phyloP scores from a whole-genome alignment of 2,329 filamentous ascomycete genomes.

The Talaromyces sp. region DNA sequence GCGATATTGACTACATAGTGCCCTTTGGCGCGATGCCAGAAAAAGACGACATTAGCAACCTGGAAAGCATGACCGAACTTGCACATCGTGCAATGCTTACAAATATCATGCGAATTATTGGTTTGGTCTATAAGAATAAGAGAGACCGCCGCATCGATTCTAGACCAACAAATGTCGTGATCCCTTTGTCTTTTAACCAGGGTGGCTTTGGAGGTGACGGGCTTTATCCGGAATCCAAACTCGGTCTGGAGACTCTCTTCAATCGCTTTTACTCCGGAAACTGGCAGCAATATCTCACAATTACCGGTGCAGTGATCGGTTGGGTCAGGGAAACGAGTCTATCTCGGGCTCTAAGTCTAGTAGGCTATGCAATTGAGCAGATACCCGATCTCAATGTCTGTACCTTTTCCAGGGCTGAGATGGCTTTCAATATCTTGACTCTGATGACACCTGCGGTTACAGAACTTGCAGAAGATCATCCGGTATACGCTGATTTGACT shows the following conservation, averaged over 20 bases:
- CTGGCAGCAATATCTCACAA: slow-evolving; percentile 96
- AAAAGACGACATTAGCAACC: slow-evolving; percentile 90
- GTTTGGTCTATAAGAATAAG: slow-evolving; percentile 88
- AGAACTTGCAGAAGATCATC: slow-evolving; percentile 90
- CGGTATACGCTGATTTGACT: slow-evolving; percentile 95
- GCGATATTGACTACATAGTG: slow-evolving; percentile 91
- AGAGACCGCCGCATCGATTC: slow-evolving; percentile 83
- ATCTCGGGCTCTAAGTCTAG: slow-evolving; percentile 96
- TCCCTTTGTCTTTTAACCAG: slow-evolving; percentile 95
- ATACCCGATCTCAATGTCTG: slow-evolving; percentile 71
- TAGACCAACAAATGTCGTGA: slow-evolving; percentile 89
- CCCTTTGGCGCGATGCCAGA: slow-evolving; percentile 97
- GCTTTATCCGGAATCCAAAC: slow-evolving; percentile 96
- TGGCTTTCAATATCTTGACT: slow-evolving; percentile 97
- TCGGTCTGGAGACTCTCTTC: slow-evolving; percentile 94
- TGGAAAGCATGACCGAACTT: slow-evolving; percentile 95
- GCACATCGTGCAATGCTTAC: slow-evolving; percentile 99
- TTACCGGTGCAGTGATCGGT: slow-evolving; percentile 96
- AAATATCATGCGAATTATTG: slow-evolving; percentile 87
- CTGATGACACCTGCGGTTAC: slow-evolving; percentile 92
- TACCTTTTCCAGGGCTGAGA: slow-evolving; percentile 98
- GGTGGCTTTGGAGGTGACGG: slow-evolving; percentile 97
- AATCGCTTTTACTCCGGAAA: slow-evolving; percentile 97
- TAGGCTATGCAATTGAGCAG: slow-evolving; percentile 93
- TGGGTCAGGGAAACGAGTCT: slow-evolving; percentile 98